A percentile compares a stretch with the other conserved stretches of the same genome.
Conservation (phyloP, 176 grass and related monocot genomes). For the Cenchrus fungigraminus region DNA sequence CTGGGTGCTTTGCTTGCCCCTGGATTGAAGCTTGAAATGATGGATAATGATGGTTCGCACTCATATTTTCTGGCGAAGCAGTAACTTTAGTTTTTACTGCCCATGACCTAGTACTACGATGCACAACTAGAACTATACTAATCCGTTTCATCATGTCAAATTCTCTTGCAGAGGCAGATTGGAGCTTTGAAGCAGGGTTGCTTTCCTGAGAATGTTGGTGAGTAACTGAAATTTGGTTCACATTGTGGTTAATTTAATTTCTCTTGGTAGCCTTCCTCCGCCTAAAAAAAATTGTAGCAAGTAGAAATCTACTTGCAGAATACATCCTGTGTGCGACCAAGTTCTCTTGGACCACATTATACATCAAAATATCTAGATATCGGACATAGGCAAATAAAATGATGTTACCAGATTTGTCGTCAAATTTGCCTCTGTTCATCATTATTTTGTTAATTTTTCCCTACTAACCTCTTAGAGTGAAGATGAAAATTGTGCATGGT, state of each 20-base stretch:
- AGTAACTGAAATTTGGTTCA: slow-evolving; percentile 37
- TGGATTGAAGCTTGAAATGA: slow-evolving; percentile 27
- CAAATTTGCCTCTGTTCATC: background rate
- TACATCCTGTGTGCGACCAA: too few species aligned
- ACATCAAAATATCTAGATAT: background rate
- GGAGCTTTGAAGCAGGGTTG: slow-evolving; percentile 65
- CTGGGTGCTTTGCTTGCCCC: background rate
- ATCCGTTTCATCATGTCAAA: slow-evolving; percentile 30
- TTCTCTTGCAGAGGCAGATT: slow-evolving; percentile 67
- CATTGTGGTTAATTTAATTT: slow-evolving; percentile 11
- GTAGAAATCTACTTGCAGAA: slow-evolving; percentile 6
- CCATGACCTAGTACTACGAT: slow-evolving; percentile 10
- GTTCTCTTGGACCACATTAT: background rate
- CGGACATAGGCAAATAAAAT: background rate
- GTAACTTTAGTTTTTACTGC: slow-evolving; percentile 26
- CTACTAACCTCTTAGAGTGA: background rate
- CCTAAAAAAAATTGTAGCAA: background rate
- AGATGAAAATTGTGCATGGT: background rate
- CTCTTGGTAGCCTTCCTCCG: slow-evolving; percentile 12
- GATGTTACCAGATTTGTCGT: background rate
- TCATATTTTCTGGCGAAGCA: slow-evolving; percentile 17
- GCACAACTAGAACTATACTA: slow-evolving; percentile 22
- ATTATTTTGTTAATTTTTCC: background rate
- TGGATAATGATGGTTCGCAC: slow-evolving; percentile 25
- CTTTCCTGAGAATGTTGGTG: slow-evolving; percentile 56